Conservation (phyloP, 2,329 filamentous ascomycete species). For the Fusarium cyanostomum region DNA sequence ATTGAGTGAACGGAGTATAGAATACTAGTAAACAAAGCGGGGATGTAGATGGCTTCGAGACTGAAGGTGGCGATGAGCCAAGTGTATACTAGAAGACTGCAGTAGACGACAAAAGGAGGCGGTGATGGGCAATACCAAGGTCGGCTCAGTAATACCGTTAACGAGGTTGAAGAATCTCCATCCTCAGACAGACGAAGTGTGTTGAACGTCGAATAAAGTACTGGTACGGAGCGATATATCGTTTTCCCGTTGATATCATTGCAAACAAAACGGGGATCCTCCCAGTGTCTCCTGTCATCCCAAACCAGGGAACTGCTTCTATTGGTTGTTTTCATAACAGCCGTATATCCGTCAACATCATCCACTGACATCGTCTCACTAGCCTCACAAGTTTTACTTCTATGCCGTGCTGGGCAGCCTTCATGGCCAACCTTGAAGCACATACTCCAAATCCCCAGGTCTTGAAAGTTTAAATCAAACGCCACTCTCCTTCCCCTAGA, state of each 20-base stretch:
- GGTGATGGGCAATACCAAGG: background rate
- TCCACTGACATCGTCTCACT: slow-evolving; percentile 18
- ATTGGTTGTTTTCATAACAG: slow-evolving; percentile 30
- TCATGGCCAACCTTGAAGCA: slow-evolving; percentile 26
- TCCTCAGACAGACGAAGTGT: slow-evolving; percentile 6
- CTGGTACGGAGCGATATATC: slow-evolving; percentile 38
- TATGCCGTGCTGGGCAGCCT: slow-evolving; percentile 30
- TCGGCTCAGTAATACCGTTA: background rate
- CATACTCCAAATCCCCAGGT: slow-evolving; percentile 27
- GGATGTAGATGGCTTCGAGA: background rate
- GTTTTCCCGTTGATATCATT: slow-evolving; percentile 44
- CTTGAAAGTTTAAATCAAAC: slow-evolving; percentile 40
- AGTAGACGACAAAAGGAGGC: background rate
- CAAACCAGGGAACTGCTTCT: slow-evolving; percentile 29
- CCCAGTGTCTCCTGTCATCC: slow-evolving; percentile 21
- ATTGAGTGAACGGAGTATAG: background rate
- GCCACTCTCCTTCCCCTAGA: slow-evolving; percentile 29
- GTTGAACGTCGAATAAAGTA: slow-evolving; percentile 29
- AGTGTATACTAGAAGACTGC: background rate
- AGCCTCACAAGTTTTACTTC: slow-evolving; percentile 26
- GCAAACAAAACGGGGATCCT: slow-evolving; percentile 33
- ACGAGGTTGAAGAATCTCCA: background rate
- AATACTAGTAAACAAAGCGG: background rate
- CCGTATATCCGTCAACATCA: slow-evolving; percentile 26
- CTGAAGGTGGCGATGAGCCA: background rate